Evolutionary conservation across 805 yeast species (phyloP).

Genomic region (Candida berthetii): DNA sequence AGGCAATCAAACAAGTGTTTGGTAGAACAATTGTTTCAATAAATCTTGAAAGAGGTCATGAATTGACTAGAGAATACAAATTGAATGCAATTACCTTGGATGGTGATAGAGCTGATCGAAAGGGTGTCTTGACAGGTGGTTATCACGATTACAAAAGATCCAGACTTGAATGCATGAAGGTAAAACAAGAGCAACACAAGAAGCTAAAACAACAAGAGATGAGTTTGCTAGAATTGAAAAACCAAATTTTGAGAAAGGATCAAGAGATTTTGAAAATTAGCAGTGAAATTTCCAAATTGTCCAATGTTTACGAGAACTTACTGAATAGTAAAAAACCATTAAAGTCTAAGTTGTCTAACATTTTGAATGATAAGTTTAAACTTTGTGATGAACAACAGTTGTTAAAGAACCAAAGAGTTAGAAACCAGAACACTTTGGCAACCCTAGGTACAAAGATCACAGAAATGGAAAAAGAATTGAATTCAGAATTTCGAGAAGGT

Average conservation of each 20-base stretch:
- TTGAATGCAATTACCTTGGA: slow-evolving; percentile 81
- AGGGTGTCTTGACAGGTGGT: slow-evolving; percentile 88
- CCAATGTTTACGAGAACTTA: slow-evolving; percentile 36
- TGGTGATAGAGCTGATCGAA: slow-evolving; percentile 83
- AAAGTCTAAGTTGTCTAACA: slow-evolving; percentile 33
- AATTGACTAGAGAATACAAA: slow-evolving; percentile 52
- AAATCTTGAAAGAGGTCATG: slow-evolving; percentile 61
- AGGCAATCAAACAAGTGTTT: slow-evolving; percentile 75
- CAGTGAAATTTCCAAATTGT: slow-evolving; percentile 30
- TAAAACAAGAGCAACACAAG: slow-evolving; percentile 43
- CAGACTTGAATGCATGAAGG: slow-evolving; percentile 63
- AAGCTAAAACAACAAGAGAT: slow-evolving; percentile 36
- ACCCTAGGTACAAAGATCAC: slow-evolving; percentile 28
- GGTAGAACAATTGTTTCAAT: slow-evolving; percentile 75
- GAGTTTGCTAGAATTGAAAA: slow-evolving; percentile 31
- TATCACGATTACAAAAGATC: slow-evolving; percentile 64
- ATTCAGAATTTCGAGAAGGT: slow-evolving; percentile 45
- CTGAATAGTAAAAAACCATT: slow-evolving; percentile 35
- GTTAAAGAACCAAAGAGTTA: slow-evolving; percentile 4
- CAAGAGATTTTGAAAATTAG: slow-evolving; percentile 44
- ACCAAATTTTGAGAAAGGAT: slow-evolving; percentile 38
- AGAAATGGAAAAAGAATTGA: slow-evolving; percentile 38
- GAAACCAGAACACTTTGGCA: neutral
- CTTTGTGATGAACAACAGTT: slow-evolving; percentile 35
- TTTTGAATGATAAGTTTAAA: slow-evolving; percentile 33